phyloP scores from a whole-genome alignment of 805 yeast species.

The Pichia heedii region DNA sequence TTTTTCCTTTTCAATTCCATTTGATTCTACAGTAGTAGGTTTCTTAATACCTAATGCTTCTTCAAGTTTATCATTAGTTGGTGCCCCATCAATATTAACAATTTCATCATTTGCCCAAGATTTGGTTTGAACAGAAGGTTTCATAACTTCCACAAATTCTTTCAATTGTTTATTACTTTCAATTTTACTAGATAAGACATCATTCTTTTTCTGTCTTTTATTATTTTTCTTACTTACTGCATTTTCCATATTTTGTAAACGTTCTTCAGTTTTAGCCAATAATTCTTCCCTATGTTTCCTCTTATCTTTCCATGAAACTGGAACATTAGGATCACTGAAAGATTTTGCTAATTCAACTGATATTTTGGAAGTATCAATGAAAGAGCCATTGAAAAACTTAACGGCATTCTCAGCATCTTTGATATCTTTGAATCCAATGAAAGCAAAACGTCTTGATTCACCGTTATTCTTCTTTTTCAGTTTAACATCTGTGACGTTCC shows the following conservation, averaged over 20 bases:
- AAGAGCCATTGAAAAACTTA: slow-evolving; percentile 63
- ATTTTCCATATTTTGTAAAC: slow-evolving; percentile 40
- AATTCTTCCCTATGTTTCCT: slow-evolving; percentile 42
- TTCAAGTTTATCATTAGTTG: slow-evolving; percentile 36
- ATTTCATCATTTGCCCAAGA: slow-evolving; percentile 67
- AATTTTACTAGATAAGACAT: slow-evolving; percentile 50
- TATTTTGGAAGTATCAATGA: slow-evolving; percentile 72
- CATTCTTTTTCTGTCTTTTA: slow-evolving; percentile 31
- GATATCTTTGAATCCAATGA: slow-evolving; percentile 71
- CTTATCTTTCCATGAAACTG: slow-evolving; percentile 52
- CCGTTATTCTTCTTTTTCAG: slow-evolving; percentile 76
- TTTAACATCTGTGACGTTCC: slow-evolving; percentile 62
- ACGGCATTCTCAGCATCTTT: slow-evolving; percentile 76
- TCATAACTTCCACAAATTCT: slow-evolving; percentile 79
- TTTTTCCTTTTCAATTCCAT: slow-evolving; percentile 1
- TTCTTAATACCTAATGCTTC: slow-evolving; percentile 28
- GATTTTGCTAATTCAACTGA: slow-evolving; percentile 79
- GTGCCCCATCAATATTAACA: slow-evolving; percentile 38
- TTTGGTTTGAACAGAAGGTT: slow-evolving; percentile 58
- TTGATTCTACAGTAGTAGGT: slow-evolving; percentile 16
- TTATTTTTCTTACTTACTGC: slow-evolving; percentile 33
- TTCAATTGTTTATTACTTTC: slow-evolving; percentile 55
- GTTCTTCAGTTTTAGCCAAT: slow-evolving; percentile 40
- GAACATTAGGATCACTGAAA: slow-evolving; percentile 75
- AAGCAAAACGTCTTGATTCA: slow-evolving; percentile 86